phyloP scores from a whole-genome alignment of 192 early-diverging fungal species.

The Cetraspora pellucida region DNA sequence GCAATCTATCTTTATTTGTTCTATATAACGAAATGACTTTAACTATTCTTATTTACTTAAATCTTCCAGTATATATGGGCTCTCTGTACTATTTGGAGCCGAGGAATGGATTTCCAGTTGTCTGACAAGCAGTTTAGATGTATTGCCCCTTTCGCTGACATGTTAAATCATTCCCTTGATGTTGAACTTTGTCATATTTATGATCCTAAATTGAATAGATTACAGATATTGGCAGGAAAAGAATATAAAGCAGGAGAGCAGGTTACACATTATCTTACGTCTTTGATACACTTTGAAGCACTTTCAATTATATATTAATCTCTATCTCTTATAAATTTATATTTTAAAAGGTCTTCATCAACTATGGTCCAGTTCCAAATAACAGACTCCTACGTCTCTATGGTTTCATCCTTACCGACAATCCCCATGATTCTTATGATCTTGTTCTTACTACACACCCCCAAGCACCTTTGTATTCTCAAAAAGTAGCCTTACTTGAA shows the following conservation, averaged over 20 bases:
- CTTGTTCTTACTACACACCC: slow-evolving; percentile 40
- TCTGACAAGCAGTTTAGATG: slow-evolving; percentile 34
- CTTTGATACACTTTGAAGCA: neutral
- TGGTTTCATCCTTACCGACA: slow-evolving; percentile 43
- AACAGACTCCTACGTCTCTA: slow-evolving; percentile 42
- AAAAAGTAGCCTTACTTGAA: slow-evolving; percentile 41
- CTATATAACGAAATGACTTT: too few species aligned
- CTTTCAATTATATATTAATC: neutral
- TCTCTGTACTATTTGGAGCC: slow-evolving; percentile 45
- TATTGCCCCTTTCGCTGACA: slow-evolving; percentile 47
- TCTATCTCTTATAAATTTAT: neutral
- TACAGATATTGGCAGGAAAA: slow-evolving; percentile 46
- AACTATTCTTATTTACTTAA: neutral
- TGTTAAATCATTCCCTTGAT: slow-evolving; percentile 42
- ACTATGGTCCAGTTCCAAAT: slow-evolving; percentile 44
- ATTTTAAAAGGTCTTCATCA: slow-evolving; percentile 43
- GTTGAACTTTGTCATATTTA: slow-evolving; percentile 40
- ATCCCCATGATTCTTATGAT: slow-evolving; percentile 41
- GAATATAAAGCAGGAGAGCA: slow-evolving; percentile 41
- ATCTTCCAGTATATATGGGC: slow-evolving; percentile 42
- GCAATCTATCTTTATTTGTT: too few species aligned
- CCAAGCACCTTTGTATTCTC: slow-evolving; percentile 39
- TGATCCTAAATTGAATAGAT: slow-evolving; percentile 16
- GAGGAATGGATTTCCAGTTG: slow-evolving; percentile 43
- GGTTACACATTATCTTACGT: neutral